Evolutionary conservation across 176 grass and related monocot genomes (phyloP).

Genomic region (Olyra latifolia): DNA sequence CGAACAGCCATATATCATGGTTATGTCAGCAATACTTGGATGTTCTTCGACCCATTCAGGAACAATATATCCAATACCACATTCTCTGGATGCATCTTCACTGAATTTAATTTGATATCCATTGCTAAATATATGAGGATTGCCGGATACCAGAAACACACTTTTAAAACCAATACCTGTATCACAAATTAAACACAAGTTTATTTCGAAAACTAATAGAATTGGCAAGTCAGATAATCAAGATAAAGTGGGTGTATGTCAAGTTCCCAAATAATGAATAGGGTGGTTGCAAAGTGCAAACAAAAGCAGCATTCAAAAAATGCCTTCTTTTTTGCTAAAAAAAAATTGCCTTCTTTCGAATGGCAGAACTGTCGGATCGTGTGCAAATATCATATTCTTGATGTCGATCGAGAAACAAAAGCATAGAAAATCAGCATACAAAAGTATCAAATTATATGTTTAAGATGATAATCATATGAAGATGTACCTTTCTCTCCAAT

Average conservation of each 20-base stretch:
- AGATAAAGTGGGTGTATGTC: neutral
- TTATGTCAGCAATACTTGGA: slow-evolving; percentile 33
- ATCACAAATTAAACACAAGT: neutral
- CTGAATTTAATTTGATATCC: slow-evolving; percentile 61
- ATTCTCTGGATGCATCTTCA: slow-evolving; percentile 46
- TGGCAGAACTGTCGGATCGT: neutral
- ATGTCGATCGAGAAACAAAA: neutral
- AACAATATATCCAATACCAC: slow-evolving; percentile 55
- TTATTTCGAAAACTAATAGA: neutral
- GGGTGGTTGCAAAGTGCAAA: neutral
- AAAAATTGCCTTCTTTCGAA: slow-evolving; percentile 1
- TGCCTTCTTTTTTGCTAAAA: no score
- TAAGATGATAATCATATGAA: neutral
- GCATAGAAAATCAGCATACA: neutral
- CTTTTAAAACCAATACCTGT: slow-evolving; percentile 69
- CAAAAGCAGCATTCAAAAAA: neutral
- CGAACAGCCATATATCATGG: slow-evolving; percentile 26
- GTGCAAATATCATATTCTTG: neutral
- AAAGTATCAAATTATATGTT: neutral
- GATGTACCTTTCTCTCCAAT: slow-evolving; percentile 63
- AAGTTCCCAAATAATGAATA: neutral
- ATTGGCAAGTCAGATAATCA: neutral
- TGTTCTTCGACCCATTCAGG: slow-evolving; percentile 54
- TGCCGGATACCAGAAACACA: slow-evolving; percentile 56
- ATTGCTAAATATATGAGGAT: slow-evolving; percentile 61